These are phyloP conservation scores for Taxawa tesnikishii DNA, from an alignment of 2,329 filamentous ascomycete species.

Conservation along the genomic window DNA sequence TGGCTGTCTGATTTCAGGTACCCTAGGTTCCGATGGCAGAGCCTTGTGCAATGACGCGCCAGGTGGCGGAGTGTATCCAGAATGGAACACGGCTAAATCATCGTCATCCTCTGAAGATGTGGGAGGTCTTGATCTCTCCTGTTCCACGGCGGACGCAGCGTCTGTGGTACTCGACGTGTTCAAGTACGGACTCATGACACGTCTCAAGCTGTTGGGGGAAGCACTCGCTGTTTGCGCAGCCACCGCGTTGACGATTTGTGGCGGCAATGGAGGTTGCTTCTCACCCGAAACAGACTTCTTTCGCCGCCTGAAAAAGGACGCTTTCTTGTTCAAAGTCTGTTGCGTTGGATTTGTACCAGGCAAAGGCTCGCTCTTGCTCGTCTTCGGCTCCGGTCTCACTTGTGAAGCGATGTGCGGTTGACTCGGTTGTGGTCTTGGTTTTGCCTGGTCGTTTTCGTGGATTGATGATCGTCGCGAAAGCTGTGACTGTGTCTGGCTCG, in stretches of 20 bases:
- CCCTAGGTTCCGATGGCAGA: constrained; percentile 10
- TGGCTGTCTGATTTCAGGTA: not conserved
- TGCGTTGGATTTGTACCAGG: constrained; percentile 11
- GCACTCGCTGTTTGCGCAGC: constrained; percentile 29
- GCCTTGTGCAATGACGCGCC: constrained; percentile 52
- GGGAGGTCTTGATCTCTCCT: too few species aligned
- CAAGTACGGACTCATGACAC: constrained; percentile 80
- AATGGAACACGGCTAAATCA: constrained; percentile 53
- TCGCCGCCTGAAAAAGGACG: constrained; percentile 83
- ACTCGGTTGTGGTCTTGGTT: not conserved
- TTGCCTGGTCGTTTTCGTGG: constrained; percentile 1
- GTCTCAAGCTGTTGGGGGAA: constrained; percentile 64
- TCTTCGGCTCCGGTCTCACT: constrained; percentile 3
- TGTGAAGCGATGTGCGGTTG: constrained; percentile 3
- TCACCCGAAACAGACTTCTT: constrained; percentile 74
- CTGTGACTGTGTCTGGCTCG: too few species aligned
- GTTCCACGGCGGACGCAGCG: constrained; percentile 12
- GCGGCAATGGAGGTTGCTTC: constrained; percentile 47
- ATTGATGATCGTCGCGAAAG: constrained; percentile 5
- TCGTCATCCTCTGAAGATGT: constrained; percentile 15
- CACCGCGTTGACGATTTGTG: constrained; percentile 30
- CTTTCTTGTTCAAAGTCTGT: constrained; percentile 72
- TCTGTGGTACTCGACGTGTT: too few species aligned
- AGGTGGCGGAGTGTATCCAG: constrained; percentile 60
- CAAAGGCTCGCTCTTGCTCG: constrained; percentile 3